Percentiles rank a stretch among this genome's conserved stretches.
These are phyloP conservation scores for Hemileccinum impolitum DNA, from an alignment of 768 basidiomycete species.

Conservation along the genomic window DNA sequence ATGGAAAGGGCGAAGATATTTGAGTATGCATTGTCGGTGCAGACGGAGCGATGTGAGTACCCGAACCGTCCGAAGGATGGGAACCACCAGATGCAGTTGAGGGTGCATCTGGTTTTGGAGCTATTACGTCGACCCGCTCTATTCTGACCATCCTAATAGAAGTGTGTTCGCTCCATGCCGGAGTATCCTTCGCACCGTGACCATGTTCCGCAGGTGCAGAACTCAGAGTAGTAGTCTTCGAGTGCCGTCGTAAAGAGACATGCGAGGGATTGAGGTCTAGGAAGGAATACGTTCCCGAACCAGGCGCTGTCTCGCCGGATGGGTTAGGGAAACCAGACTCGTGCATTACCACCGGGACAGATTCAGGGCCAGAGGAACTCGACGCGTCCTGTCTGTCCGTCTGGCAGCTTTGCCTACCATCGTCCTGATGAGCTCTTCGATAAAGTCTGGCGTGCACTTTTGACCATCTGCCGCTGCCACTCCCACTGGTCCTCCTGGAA, in stretches of 20 bases:
- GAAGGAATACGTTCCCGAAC: constrained; percentile 33
- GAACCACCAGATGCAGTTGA: constrained; percentile 32
- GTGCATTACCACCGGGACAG: constrained; percentile 31
- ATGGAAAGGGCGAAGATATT: constrained; percentile 37
- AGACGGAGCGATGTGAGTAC: constrained; percentile 14
- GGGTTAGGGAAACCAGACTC: constrained; percentile 13
- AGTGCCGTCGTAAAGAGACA: constrained; percentile 21
- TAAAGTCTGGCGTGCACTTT: constrained; percentile 30
- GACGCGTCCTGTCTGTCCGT: constrained; percentile 20
- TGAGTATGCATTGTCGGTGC: constrained; percentile 22
- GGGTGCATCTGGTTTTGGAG: constrained; percentile 29
- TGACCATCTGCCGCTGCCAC: constrained; percentile 29
- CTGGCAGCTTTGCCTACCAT: constrained; percentile 20
- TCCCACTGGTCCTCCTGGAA: constrained; percentile 22
- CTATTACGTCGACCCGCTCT: constrained; percentile 14
- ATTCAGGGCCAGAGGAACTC: constrained; percentile 26
- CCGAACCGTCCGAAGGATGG: constrained; percentile 26
- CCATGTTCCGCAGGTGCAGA: constrained; percentile 27
- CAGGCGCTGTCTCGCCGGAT: constrained; percentile 21
- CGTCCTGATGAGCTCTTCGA: constrained; percentile 29
- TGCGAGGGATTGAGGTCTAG: constrained; percentile 30
- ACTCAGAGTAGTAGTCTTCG: constrained; percentile 26
- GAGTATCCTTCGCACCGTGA: constrained; percentile 11
- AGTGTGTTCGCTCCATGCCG: constrained; percentile 17
- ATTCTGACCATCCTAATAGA: constrained; percentile 17